Conservation (phyloP, 306 rosid species). For the Pyrus bretschneideri region DNA sequence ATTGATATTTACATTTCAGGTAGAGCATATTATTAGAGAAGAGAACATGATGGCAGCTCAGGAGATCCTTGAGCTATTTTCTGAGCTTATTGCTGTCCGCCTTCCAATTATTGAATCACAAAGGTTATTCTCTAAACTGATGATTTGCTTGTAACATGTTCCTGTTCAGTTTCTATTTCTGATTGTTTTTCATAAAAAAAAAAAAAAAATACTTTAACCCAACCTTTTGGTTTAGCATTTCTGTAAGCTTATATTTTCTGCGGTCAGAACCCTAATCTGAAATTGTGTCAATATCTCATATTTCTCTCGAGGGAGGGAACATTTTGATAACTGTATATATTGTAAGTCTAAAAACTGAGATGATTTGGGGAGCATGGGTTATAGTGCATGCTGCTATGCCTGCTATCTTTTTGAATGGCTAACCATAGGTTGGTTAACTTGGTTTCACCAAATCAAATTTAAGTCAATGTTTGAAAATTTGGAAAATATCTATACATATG, state of each 20-base stretch:
- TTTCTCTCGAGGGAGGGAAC: background rate
- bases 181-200: too few relatives aligned
- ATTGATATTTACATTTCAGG: conserved; percentile 37
- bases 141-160: background rate
- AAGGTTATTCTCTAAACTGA: conserved; percentile 36
- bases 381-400: background rate
- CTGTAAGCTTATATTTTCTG: background rate
- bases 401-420: background rate
- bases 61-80: conserved; percentile 79
- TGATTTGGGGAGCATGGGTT: background rate
- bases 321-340: background rate
- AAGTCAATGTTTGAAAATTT: background rate
- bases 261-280: background rate
- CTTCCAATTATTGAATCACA: conserved; percentile 89
- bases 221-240: background rate
- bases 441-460: background rate
- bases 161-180: background rate
- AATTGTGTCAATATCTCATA: background rate
- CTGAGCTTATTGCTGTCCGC: conserved; percentile 77
- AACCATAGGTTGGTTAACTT: background rate
- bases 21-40: conserved; percentile 89
- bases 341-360: too few relatives aligned
- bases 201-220: background rate
- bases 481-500: background rate
- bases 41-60: conserved; percentile 99